Evolutionary conservation across 306 rosid genomes (phyloP).

Genomic region (Sesbania bispinosa): DNA sequence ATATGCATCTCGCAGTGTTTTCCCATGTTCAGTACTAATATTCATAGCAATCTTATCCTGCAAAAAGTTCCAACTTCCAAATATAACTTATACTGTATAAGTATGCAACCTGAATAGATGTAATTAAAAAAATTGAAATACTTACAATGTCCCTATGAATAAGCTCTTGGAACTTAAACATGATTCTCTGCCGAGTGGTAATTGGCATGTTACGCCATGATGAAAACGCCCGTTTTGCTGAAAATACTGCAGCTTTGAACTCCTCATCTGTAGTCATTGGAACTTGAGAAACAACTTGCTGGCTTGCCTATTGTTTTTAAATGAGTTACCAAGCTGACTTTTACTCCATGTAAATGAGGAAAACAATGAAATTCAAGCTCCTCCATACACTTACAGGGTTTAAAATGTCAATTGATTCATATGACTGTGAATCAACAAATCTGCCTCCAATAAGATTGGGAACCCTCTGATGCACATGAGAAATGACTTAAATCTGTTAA

Average conservation of each 20-base stretch:
- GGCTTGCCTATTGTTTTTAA: conserved; percentile 35
- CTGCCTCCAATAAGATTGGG: conserved; percentile 50
- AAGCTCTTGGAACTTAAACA: no score
- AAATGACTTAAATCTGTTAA: neutral
- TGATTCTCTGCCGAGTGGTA: conserved; percentile 36
- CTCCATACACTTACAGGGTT: conserved; percentile 37
- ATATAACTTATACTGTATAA: no score
- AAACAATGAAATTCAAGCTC: neutral
- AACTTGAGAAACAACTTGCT: conserved; percentile 40
- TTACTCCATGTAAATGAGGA: neutral
- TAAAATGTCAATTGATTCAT: conserved; percentile 32
- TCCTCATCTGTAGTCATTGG: no score
- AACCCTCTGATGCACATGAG: conserved; percentile 32
- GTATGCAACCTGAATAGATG: neutral
- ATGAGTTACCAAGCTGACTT: neutral
- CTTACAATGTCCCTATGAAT: no score
- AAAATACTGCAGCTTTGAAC: conserved; percentile 52
- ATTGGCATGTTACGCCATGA: conserved; percentile 35
- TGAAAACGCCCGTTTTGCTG: conserved; percentile 47
- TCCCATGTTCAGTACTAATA: conserved; percentile 45
- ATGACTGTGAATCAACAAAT: conserved; percentile 41
- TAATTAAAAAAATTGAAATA: no score
- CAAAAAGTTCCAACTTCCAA: neutral
- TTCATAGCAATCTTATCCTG: conserved; percentile 40
- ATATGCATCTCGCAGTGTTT: conserved; percentile 37